Evolutionary conservation across 768 basidiomycete genomes (phyloP), one percentile per base, ranked within the genome.

Genomic region (Phlebiopsis gigantea): DNA sequence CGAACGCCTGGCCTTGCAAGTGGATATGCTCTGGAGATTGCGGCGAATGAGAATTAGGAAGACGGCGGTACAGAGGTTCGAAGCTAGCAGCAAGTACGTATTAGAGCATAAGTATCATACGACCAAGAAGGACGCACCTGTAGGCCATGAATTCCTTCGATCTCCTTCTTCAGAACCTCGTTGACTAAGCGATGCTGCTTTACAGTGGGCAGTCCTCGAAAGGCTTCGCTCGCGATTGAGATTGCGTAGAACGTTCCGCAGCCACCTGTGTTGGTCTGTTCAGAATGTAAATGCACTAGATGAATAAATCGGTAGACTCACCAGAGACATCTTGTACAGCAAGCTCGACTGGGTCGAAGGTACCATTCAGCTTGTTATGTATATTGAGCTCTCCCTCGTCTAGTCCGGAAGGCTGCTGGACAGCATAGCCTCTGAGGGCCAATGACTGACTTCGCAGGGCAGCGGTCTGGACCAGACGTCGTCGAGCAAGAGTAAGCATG

Each of bases 191-290:
- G 83, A 71, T 99, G 97, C 70, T 99, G 97, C 75, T 97, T 95
- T 53, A 98, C 84, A 43, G 84, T 88, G 1, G 90, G 71, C 41
- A 98, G 72, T 8, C 88, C 96, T 61, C 87, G 85, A 78, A 99
- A 98, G 1, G 79, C 79, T n/a, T 82, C 70, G 57, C 91, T 93
- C 4, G 88, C 81, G 60, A 99, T 90, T 12, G 82, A 79, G 60
- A 99, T 95, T 43, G 94, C 90, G 65, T 96, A 99, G 72, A 98
- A 99, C 4, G 86, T 80, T n/a, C 97, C 97, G 68, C 97, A 98
- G 22, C 97, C 97, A 53, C 94, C 96, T 97, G 53, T 17, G 8
- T 2, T 46, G 21, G 29, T 7, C 29, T 28, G 14, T 48, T 15
- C 42, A 45, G 2, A 34, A 51, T 14, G 51, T 56, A 45, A 53